Percentiles rank a stretch among this genome's conserved stretches.
phyloP scores from a whole-genome alignment of 208 protist genomes.

The Angomonas desouzai region DNA sequence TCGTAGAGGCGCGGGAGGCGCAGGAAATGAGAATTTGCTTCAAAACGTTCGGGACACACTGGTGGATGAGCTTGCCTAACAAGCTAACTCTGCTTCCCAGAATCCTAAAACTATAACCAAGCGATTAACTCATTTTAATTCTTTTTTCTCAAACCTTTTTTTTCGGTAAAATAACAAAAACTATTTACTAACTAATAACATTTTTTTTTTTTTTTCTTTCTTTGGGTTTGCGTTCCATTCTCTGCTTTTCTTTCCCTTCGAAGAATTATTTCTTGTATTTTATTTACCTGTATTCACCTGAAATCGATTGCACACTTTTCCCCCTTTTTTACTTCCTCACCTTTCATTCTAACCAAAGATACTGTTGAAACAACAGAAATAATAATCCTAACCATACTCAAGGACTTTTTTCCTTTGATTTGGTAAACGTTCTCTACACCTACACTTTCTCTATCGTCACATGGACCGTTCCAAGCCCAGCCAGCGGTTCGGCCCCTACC shows the following conservation, averaged over 20 bases:
- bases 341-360: too few species aligned
- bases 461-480: constrained; percentile 9
- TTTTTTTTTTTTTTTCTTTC: constrained; percentile 14
- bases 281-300: too few species aligned
- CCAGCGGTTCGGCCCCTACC: constrained; percentile 83
- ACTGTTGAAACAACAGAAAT: too few species aligned
- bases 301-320: too few species aligned
- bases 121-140: constrained; percentile 2
- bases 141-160: constrained; percentile 4
- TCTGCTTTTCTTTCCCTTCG: constrained; percentile 12
- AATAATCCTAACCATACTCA: too few species aligned
- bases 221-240: neutral
- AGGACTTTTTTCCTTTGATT: constrained; percentile 8
- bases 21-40: constrained; percentile 70
- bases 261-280: too few species aligned
- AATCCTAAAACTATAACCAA: constrained; percentile 10
- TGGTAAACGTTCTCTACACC: neutral
- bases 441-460: neutral
- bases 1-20: constrained; percentile 46
- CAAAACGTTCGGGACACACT: constrained; percentile 83
- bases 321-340: too few species aligned
- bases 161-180: neutral
- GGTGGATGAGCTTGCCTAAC: constrained; percentile 86
- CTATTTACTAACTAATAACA: neutral
- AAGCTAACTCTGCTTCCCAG: neutral